Percentiles rank a stretch among this genome's conserved stretches.
Conservation (phyloP, 805 yeast species). For the Lipomyces starkeyi region DNA sequence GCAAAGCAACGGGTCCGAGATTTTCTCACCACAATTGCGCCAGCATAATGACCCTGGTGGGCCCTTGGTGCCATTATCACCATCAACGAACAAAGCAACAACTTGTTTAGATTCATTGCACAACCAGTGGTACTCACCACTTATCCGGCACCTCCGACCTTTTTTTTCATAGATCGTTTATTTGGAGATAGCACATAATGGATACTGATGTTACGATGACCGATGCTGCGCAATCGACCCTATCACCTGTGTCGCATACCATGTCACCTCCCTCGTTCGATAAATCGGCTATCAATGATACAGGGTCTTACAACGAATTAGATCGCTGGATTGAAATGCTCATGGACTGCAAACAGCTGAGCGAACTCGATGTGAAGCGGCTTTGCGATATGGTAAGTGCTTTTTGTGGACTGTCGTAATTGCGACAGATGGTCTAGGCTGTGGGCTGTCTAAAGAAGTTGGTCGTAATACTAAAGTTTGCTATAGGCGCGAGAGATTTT, state of each 20-base stretch:
- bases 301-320: constrained; percentile 60
- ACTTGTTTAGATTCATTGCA: too few species aligned
- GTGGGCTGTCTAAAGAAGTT: neutral
- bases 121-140: neutral
- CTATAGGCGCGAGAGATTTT: constrained; percentile 68
- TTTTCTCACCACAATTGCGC: neutral
- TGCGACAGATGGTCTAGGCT: neutral
- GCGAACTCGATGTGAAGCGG: constrained; percentile 77
- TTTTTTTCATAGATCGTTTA: neutral
- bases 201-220: constrained; percentile 35
- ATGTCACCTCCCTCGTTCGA: constrained; percentile 25
- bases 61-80: too few species aligned
- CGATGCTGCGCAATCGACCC: constrained; percentile 32
- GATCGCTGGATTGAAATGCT: constrained; percentile 88
- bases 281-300: constrained; percentile 32
- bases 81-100: too few species aligned
- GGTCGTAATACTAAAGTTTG: neutral
- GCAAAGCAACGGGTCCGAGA: neutral
- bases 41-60: neutral
- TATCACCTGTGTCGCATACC: constrained; percentile 32
- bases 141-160: neutral
- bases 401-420: constrained; percentile 41
- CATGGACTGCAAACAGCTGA: constrained; percentile 76
- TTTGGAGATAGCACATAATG: constrained; percentile 17
- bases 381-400: constrained; percentile 74